Evolutionary conservation across 192 early-diverging fungal genomes (phyloP), one percentile per base, ranked within the genome.

Genomic region (Coemansia sp.): DNA sequence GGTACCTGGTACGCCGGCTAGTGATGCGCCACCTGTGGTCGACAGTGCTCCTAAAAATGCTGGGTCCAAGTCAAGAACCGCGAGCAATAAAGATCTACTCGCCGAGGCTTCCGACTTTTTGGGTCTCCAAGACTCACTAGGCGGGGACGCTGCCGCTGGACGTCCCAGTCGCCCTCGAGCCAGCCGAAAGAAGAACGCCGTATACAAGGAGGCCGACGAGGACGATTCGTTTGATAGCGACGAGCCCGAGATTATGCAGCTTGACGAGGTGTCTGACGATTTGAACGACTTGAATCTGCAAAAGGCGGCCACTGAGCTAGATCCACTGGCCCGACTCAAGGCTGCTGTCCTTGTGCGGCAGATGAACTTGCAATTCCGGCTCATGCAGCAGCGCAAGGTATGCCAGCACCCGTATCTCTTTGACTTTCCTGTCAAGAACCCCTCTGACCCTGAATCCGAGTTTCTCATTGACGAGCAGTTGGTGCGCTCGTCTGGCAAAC

Each of bases 391-490:
- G 36, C 93, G 96, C 65, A 98, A 98, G 75, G 88, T 93, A 55
- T 99, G 97, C 85, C 96, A 97, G 76, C 97, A 99, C 78, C 96
- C 97, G 10, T 99, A 93, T 70, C 79, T 98, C 13, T 97, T 97
- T 72, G 89, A 94, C 54, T 91, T 93, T 79, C 91, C 90, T 1
- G 70, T 89, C 47, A 84, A 77, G 27, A 47, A 79, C 40, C 77
- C 74, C 18, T 34, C 24, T 1, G 91, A 93, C 71, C 86, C 89
- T 2, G 70, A 73, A 6, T 90, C 91, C 2, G 89, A 86, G 20
- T 90, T 74, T 44, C 89, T 89, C 6, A 75, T 84, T 5, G 78
- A 84, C 20, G 71, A 87, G 66, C 87, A 89, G 33, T 72, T 94
- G 16, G 88, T 96, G 27, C 80, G 86, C 31, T 74, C 79, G 7